These are phyloP conservation scores for Puya raimondii DNA, from an alignment of 176 grass and related monocot genomes.

Conservation along the genomic window DNA sequence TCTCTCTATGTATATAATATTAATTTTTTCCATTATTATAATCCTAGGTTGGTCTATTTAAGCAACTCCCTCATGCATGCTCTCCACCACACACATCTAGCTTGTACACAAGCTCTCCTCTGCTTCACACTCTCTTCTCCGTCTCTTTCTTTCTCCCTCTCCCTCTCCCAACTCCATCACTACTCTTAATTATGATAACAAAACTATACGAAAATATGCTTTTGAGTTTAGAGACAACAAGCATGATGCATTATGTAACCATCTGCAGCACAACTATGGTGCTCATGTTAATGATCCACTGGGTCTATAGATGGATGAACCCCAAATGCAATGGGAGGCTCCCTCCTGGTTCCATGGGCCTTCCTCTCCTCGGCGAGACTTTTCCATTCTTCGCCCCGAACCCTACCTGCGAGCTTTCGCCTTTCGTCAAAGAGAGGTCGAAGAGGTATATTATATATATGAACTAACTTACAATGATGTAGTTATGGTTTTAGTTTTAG, in stretches of 20 bases:
- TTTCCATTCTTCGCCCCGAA: constrained; percentile 63
- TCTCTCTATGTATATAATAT: no score
- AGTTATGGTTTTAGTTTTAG: neutral
- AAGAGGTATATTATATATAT: constrained; percentile 27
- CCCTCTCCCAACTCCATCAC: no score
- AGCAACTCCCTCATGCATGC: no score
- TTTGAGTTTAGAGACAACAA: neutral
- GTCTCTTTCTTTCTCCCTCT: no score
- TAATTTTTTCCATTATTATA: no score
- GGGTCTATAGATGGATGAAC: constrained; percentile 20
- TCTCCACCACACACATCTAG: no score
- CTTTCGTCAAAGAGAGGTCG: constrained; percentile 49
- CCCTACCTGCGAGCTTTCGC: constrained; percentile 44
- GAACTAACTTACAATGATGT: neutral
- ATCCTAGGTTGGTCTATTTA: no score
- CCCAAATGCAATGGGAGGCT: constrained; percentile 25
- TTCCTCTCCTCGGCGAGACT: constrained; percentile 31
- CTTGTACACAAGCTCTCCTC: no score
- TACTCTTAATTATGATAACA: no score
- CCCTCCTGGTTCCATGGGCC: constrained; percentile 22
- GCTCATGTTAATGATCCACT: neutral
- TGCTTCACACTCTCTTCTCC: no score
- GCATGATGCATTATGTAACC: neutral
- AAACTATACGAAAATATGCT: no score
- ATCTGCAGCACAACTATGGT: neutral